Base-by-base conservation (phyloP, 2,329 filamentous ascomycete species). In the Ilyonectria robusta region DNA sequence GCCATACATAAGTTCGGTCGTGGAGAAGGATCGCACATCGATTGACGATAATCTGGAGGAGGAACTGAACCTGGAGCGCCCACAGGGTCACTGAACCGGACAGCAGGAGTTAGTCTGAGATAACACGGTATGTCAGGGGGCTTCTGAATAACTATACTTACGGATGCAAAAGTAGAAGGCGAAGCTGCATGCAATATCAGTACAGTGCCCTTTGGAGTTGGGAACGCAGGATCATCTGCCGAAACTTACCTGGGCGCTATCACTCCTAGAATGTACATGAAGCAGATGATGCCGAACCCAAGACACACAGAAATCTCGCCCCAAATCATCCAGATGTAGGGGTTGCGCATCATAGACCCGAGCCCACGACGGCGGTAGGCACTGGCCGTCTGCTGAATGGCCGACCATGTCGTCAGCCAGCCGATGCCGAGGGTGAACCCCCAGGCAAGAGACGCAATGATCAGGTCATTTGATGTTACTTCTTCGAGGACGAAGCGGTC, bases 251-350 rank as follows among this genome's bases (percentile, higher is more conserved):
- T 66, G 13, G 69, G 71, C 3, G 55, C 50, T 15, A 73, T 70
- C 2, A 58, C 35, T 2, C 69, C 69, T 13, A 73, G 44, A 8
- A 73, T 23, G 46, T 71, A 67, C 65, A 73, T 59, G 57, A 69
- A 71, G 63, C 71, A 73, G 35, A 84, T 78, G 35, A 83, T 67
- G 5, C 78, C 80, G 35, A 85, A 84, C 3, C 76, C 58, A 17
- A 84, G 75, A 11, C 80, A 84, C 2, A 81, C 80, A 0, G 77
- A 1, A 21, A 85, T 77, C 68, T 85, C 84, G 35, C 80, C 57
- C 83, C 83, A 85, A 64, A 85, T 81, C 80, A 85, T 80, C 79
- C 81, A 83, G 1, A 85, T 78, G 61, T 84, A 84, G 4, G 78
- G 74, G 61, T 82, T 83, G n/a, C 72, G 78, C 74, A 78, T 73